A percentile compares a stretch with the other conserved stretches of the same genome.
Conservation (phyloP, 345 rosid genomes). For the Punica granatum region DNA sequence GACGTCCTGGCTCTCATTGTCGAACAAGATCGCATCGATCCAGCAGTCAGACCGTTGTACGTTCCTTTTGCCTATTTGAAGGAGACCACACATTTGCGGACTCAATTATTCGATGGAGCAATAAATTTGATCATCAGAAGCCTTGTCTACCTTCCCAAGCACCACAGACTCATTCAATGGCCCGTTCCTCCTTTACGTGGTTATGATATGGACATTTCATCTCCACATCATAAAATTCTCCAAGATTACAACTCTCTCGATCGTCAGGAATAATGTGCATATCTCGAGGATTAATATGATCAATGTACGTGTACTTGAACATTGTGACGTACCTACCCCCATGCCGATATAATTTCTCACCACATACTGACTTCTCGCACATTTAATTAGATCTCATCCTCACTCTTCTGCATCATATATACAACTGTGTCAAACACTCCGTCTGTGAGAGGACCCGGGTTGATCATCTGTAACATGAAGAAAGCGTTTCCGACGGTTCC, state of each 20-base stretch:
- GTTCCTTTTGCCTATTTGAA: neutral
- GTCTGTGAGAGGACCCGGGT: neutral
- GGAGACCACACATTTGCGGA: neutral
- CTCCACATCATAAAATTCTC: neutral
- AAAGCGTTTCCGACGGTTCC: conserved; percentile 17
- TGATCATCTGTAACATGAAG: conserved; percentile 16
- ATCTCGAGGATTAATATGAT: neutral
- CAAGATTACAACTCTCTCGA: neutral
- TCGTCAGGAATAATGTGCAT: neutral
- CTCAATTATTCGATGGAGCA: conserved; percentile 2
- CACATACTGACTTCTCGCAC: conserved; percentile 47
- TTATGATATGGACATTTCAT: neutral
- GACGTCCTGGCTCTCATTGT: neutral
- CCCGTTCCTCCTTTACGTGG: neutral
- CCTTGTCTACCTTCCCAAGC: neutral
- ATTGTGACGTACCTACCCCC: neutral
- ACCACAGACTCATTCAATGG: neutral
- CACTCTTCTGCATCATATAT: conserved; percentile 9
- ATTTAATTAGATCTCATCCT: conserved; percentile 27
- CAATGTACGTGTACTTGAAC: neutral
- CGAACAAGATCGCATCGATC: neutral
- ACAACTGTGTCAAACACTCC: neutral
- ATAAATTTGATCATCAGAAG: neutral
- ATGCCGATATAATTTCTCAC: conserved; percentile 11
- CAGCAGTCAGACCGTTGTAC: neutral